A percentile compares a stretch with the other conserved stretches of the same genome.
phyloP scores from a whole-genome alignment of 768 basidiomycete genomes.

The Phaffia australis region DNA sequence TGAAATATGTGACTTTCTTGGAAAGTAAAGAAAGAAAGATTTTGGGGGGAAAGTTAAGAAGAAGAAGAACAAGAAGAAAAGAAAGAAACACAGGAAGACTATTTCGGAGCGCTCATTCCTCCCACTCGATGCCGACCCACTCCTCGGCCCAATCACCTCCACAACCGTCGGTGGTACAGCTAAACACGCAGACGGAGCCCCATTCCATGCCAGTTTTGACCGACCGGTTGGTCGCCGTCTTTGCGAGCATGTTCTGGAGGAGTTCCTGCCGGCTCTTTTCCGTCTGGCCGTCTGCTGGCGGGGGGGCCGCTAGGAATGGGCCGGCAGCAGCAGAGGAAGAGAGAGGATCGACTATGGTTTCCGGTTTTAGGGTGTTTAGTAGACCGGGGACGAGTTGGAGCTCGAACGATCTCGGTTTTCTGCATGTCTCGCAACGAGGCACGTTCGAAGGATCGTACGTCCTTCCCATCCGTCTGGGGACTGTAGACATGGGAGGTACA shows the following conservation, averaged over 20 bases:
- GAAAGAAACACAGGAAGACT: too few species aligned
- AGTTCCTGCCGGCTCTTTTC: constrained; percentile 61
- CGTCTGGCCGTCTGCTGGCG: constrained; percentile 39
- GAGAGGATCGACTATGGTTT: constrained; percentile 24
- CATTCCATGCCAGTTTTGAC: constrained; percentile 69
- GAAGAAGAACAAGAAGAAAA: too few species aligned
- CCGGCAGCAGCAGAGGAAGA: not conserved
- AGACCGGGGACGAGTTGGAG: constrained; percentile 91
- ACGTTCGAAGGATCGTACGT: constrained; percentile 49
- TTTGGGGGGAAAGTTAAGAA: too few species aligned
- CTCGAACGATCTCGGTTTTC: constrained; percentile 64
- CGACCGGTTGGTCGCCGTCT: not conserved
- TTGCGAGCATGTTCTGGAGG: constrained; percentile 42
- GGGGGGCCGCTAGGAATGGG: not conserved
- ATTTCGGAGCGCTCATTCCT: constrained; percentile 48
- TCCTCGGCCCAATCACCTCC: constrained; percentile 60
- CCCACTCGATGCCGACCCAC: constrained; percentile 64
- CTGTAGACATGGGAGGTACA: constrained; percentile 31
- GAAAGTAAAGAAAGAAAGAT: too few species aligned
- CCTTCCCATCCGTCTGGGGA: constrained; percentile 17
- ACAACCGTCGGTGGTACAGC: constrained; percentile 65
- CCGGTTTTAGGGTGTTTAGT: constrained; percentile 57
- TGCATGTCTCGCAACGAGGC: constrained; percentile 58
- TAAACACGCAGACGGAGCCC: constrained; percentile 84
- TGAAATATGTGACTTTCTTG: too few species aligned